Evolutionary conservation across 768 basidiomycete species (phyloP).

Genomic region (Pholiota molesta): DNA sequence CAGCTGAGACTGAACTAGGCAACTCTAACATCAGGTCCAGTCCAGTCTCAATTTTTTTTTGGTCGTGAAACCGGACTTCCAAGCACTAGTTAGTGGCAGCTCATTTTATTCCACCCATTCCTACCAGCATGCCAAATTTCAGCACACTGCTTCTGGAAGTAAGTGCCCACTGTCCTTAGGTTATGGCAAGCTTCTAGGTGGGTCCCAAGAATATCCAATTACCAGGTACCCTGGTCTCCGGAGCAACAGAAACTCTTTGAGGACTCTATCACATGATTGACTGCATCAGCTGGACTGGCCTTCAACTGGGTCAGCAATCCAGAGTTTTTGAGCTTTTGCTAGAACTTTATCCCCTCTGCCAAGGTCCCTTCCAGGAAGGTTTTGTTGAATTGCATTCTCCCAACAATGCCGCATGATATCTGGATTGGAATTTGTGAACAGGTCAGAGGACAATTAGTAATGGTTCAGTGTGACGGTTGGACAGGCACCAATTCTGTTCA

Average conservation of each 20-base stretch:
- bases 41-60: too few relatives aligned
- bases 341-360: constrained; percentile 33
- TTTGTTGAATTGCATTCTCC: constrained; percentile 10
- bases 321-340: constrained; percentile 31
- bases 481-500: constrained; percentile 33
- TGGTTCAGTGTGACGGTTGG: constrained; percentile 40
- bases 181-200: not conserved
- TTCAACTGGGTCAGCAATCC: constrained; percentile 42
- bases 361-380: constrained; percentile 19
- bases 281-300: constrained; percentile 35
- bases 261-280: constrained; percentile 23
- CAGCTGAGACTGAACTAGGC: too few relatives aligned
- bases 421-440: not conserved
- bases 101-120: too few relatives aligned
- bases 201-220: too few relatives aligned
- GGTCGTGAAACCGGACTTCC: too few relatives aligned
- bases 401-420: constrained; percentile 1
- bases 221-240: constrained; percentile 10
- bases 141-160: not conserved
- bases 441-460: constrained; percentile 21
- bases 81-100: too few relatives aligned
- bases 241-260: constrained; percentile 27
- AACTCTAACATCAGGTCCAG: too few relatives aligned
- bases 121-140: too few relatives aligned
- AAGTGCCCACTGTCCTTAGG: not conserved